phyloP scores from a whole-genome alignment of 257 asterid species.

The Penstemon eatonii region DNA sequence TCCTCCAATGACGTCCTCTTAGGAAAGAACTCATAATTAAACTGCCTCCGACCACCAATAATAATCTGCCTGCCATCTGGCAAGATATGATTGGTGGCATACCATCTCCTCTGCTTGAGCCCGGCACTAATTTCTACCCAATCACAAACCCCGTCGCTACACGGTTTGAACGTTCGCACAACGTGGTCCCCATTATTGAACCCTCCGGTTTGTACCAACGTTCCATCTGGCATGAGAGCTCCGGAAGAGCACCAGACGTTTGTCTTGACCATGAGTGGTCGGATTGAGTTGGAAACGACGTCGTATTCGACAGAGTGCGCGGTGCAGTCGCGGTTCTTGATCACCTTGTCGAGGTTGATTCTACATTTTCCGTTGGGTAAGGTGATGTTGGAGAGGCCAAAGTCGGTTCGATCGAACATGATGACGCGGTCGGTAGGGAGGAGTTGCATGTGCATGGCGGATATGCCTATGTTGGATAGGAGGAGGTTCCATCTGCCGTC shows the following conservation, averaged over 20 bases:
- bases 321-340: conserved; percentile 39
- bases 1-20: conserved; percentile 9
- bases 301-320: conserved; percentile 60
- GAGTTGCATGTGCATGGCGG: conserved; percentile 79
- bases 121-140: conserved; percentile 40
- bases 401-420: conserved; percentile 63
- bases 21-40: conserved; percentile 52
- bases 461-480: conserved; percentile 45
- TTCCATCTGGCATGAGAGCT: conserved; percentile 43
- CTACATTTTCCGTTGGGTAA: conserved; percentile 49
- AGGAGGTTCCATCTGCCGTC: conserved; percentile 52
- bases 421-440: conserved; percentile 59
- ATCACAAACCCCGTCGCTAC: conserved; percentile 39
- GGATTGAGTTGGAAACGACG: conserved; percentile 43
- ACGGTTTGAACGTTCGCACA: conserved; percentile 39
- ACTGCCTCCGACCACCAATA: conserved; percentile 46
- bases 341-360: conserved; percentile 30
- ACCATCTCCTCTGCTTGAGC: conserved; percentile 41
- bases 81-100: conserved; percentile 48
- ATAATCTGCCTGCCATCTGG: conserved; percentile 47
- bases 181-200: conserved; percentile 48
- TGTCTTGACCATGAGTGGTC: conserved; percentile 54
- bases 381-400: conserved; percentile 59
- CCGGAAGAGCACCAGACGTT: conserved; percentile 72
- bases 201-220: conserved; percentile 53